A percentile compares a stretch with the other conserved stretches of the same genome.
phyloP scores from a whole-genome alignment of 2,329 filamentous ascomycete species.

The Dactylellina leptospora region DNA sequence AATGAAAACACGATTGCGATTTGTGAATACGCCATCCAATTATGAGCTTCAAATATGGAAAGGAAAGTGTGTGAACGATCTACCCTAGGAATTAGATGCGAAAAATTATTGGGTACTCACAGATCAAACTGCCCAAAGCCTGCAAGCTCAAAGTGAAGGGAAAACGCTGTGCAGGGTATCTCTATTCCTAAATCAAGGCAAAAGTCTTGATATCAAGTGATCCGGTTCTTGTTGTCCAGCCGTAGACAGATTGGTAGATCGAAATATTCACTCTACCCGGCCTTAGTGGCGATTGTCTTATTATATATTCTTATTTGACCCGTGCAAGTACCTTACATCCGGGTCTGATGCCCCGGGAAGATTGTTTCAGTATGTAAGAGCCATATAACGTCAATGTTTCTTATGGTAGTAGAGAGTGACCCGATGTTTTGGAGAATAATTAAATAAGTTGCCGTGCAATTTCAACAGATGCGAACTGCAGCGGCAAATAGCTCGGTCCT shows the following conservation, averaged over 20 bases:
- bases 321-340: background rate
- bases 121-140: no score
- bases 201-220: no score
- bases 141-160: no score
- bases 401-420: conserved; percentile 10
- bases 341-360: background rate
- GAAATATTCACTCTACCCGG: background rate
- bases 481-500: conserved; percentile 35
- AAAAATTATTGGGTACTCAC: no score
- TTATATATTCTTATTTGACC: conserved; percentile 9
- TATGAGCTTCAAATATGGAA: no score
- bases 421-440: conserved; percentile 23
- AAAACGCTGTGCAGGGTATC: no score
- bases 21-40: background rate
- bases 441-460: conserved; percentile 28
- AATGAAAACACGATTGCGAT: background rate
- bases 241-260: background rate
- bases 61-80: no score
- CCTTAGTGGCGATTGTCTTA: conserved; percentile 1
- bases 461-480: conserved; percentile 45
- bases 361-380: background rate
- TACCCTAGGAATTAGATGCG: no score
- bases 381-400: background rate
- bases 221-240: background rate
- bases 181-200: no score